phyloP scores from a whole-genome alignment of 805 yeast species.

The Candida railenensis region DNA sequence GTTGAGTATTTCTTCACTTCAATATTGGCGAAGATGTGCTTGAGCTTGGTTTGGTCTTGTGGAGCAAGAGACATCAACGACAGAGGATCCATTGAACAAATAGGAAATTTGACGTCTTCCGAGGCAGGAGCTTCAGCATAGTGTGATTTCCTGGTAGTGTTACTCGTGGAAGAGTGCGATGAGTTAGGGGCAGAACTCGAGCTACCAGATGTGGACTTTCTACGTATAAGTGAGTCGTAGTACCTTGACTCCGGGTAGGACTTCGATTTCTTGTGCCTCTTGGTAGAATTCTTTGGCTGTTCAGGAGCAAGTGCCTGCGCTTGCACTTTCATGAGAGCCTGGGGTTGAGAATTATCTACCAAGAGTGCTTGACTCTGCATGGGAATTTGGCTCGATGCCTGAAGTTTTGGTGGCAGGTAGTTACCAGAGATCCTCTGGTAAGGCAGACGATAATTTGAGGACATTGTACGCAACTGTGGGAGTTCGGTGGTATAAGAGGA shows the following conservation, averaged over 20 bases:
- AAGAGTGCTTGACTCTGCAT: no score
- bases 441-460: neutral
- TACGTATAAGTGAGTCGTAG: neutral
- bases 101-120: constrained; percentile 4
- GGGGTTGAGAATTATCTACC: no score
- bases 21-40: constrained; percentile 17
- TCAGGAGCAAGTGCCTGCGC: neutral
- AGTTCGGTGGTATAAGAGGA: neutral
- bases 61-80: neutral
- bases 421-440: neutral
- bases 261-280: constrained; percentile 3
- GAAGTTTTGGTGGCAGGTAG: neutral
- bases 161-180: neutral
- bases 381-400: no score
- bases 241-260: constrained; percentile 2
- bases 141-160: constrained; percentile 3
- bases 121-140: constrained; percentile 4
- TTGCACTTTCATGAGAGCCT: no score
- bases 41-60: neutral
- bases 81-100: no score
- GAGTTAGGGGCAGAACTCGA: neutral
- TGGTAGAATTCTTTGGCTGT: neutral
- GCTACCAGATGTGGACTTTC: neutral
- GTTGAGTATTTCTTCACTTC: constrained; percentile 61
- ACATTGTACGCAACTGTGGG: neutral